These are phyloP conservation scores for Fistulinella staudtii DNA, from an alignment of 1,284 basidiomycete genomes.

Conservation along the genomic window DNA sequence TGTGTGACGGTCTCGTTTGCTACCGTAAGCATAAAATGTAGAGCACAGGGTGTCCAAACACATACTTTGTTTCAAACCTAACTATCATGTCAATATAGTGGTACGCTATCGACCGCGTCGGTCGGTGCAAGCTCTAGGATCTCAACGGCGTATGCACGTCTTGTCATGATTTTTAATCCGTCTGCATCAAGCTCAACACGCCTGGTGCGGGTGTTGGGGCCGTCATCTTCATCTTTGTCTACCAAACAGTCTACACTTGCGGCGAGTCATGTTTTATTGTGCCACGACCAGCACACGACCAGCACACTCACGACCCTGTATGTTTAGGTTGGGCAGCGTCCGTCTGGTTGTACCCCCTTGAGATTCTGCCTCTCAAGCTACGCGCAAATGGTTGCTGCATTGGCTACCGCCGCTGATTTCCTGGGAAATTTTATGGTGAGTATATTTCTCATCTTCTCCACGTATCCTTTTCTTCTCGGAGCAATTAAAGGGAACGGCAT, in stretches of 20 bases:
- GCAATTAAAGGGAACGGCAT: no score
- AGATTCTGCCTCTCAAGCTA: conserved; percentile 15
- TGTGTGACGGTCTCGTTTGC: conserved; percentile 11
- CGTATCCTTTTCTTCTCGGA: no score
- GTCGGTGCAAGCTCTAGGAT: conserved; percentile 17
- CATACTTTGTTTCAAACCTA: not conserved
- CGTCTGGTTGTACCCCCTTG: conserved; percentile 14
- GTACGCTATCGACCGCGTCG: conserved; percentile 15
- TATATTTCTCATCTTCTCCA: not conserved
- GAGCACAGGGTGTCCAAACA: no score
- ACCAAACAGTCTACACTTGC: conserved; percentile 15
- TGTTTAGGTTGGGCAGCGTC: conserved; percentile 16
- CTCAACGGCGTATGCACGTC: conserved; percentile 14
- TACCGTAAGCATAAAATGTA: conserved; percentile 5
- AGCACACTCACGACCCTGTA: not conserved
- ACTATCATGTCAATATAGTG: conserved; percentile 5
- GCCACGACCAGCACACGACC: not conserved
- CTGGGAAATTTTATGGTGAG: conserved; percentile 14
- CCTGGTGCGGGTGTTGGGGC: conserved; percentile 8
- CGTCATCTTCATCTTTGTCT: conserved; percentile 14
- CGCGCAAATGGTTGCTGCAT: conserved; percentile 11
- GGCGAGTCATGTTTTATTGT: conserved; percentile 1
- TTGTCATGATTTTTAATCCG: conserved; percentile 11
- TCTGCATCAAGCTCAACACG: conserved; percentile 13
- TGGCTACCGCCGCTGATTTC: conserved; percentile 10